Conservation (phyloP, 2,329 filamentous ascomycete species). For the Mycosphaerella arachidis region DNA sequence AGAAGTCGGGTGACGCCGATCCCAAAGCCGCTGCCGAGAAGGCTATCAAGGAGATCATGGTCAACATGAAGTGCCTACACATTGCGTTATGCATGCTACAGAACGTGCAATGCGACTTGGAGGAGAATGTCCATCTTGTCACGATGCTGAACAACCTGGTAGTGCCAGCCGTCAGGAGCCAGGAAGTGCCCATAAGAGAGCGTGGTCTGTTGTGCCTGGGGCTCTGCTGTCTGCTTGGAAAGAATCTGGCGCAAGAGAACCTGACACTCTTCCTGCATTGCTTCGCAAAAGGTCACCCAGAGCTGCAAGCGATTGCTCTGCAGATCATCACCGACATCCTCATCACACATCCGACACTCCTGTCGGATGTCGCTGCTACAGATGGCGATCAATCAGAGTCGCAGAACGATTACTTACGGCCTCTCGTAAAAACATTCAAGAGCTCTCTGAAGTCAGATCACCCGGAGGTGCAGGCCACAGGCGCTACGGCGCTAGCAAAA, state of each 20-base stretch:
- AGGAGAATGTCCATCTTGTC: constrained; percentile 85
- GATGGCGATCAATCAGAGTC: constrained; percentile 12
- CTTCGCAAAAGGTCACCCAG: constrained; percentile 86
- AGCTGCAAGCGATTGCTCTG: constrained; percentile 81
- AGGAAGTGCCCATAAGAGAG: constrained; percentile 88
- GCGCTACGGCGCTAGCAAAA: constrained; percentile 78
- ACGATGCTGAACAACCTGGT: constrained; percentile 98
- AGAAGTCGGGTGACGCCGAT: constrained; percentile 54
- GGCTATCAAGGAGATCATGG: constrained; percentile 83
- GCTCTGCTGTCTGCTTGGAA: constrained; percentile 84
- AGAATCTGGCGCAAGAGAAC: constrained; percentile 87
- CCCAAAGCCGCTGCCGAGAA: constrained; percentile 59
- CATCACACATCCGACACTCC: constrained; percentile 77
- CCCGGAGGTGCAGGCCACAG: constrained; percentile 72
- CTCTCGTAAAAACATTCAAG: constrained; percentile 78
- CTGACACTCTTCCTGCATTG: constrained; percentile 91
- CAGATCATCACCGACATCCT: constrained; percentile 92
- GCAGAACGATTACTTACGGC: constrained; percentile 47
- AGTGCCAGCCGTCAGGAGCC: constrained; percentile 87
- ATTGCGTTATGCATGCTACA: constrained; percentile 97
- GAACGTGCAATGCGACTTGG: constrained; percentile 81
- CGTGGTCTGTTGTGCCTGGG: constrained; percentile 84
- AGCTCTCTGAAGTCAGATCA: constrained; percentile 71
- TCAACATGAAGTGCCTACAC: constrained; percentile 97
- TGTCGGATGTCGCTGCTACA: constrained; percentile 52